Evolutionary conservation across 495 filamentous ascomycete genomes (phyloP), one percentile per base, ranked within the genome.

Genomic region (Hapsidospora chrysogenum): DNA sequence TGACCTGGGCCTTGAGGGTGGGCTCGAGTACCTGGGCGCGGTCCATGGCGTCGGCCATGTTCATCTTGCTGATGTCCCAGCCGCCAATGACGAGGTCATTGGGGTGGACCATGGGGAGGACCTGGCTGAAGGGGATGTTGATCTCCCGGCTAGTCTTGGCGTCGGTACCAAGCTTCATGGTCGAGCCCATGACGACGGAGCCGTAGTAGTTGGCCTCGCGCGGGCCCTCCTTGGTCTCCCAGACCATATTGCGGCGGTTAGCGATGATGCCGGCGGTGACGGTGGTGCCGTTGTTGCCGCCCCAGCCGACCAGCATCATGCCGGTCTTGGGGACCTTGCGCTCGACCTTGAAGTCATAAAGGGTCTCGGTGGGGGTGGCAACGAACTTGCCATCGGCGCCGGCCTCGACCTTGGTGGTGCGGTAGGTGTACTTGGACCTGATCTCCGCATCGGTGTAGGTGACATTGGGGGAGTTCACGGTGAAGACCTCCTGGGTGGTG

Each of bases 281-380:
- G 42, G 89, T 97, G 43, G 83, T 79, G 49, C 89, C 89, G 54
- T 97, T 96, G 76, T 97, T 97, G 49, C 89, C 89, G 61, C 89
- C 89, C 82, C 76, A 89, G 41, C 89, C 89, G 41, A 96, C 92
- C 50, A 97, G 72, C 89, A 97, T 95, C 65, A 92, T 67, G 50
- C 89, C 89, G 40, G 83, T 69, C 70, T 92, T 95, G 57, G 82
- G 82, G 27, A 95, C 71, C 56, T 83, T 82, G 52, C 85, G 84
- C 51, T 92, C 80, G 50, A 89, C 80, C 71, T 93, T 92, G 81
- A 97, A 96, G 65, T 95, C 75, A 58, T 96, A 96, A 44, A 76
- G 61, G 39, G 78, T 85, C 60, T 93, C 77, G 66, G 83, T 81
- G 45, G 89, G 89, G 29, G 72, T 75, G 40, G 82, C 89, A 33